Percentiles rank a stretch among this genome's conserved stretches.
Evolutionary conservation across 1,139 yeast species (phyloP).

Genomic region (Sugiyamaella sp.): DNA sequence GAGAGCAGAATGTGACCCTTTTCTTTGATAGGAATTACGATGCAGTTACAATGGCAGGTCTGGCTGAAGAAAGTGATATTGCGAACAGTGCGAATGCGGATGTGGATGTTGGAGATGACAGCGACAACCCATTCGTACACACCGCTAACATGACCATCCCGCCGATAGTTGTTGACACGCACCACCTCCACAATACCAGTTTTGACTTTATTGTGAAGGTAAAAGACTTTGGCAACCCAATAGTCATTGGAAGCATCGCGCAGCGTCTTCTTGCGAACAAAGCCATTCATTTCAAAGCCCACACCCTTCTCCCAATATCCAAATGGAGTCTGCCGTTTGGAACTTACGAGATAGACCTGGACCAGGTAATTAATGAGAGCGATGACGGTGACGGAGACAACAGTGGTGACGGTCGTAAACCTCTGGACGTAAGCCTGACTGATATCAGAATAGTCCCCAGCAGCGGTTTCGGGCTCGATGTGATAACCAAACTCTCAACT

Average conservation of each 20-base stretch:
- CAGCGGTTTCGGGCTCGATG: conserved; percentile 21
- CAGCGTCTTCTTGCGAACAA: conserved; percentile 28
- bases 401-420: conserved; percentile 13
- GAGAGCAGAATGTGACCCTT: conserved; percentile 26
- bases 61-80: no score
- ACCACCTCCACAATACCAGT: conserved; percentile 28
- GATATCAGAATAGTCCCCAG: conserved; percentile 17
- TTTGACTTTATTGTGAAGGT: conserved; percentile 32
- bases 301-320: conserved; percentile 25
- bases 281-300: conserved; percentile 29
- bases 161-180: conserved; percentile 27
- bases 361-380: conserved; percentile 26
- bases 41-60: background rate
- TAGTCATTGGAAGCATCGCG: conserved; percentile 31
- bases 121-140: conserved; percentile 16
- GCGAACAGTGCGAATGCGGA: background rate
- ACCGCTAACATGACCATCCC: conserved; percentile 35
- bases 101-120: conserved; percentile 4
- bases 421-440: conserved; percentile 7
- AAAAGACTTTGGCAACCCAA: conserved; percentile 34
- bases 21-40: conserved; percentile 25
- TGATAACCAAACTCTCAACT: conserved; percentile 26
- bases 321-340: conserved; percentile 33
- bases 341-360: conserved; percentile 28
- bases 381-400: conserved; percentile 19